Percentiles rank a stretch among this genome's conserved stretches.
Conservation (phyloP, 257 asterid species). For the Nicotiana tabacum region DNA sequence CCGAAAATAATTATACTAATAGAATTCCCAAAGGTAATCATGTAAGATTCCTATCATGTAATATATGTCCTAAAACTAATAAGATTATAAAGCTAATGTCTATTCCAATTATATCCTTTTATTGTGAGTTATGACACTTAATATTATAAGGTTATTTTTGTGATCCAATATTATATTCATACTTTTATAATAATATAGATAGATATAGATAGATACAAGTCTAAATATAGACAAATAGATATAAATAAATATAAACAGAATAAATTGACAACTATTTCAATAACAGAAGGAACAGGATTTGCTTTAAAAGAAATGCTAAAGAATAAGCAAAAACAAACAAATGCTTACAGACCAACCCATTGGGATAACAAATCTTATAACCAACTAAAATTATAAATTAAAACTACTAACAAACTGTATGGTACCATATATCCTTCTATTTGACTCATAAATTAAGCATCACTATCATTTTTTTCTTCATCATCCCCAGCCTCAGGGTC, state of each 20-base stretch:
- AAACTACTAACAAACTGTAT: not conserved
- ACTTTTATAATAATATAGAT: too few species aligned
- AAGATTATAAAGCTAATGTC: too few species aligned
- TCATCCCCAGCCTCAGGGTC: constrained; percentile 22
- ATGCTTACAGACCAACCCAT: not conserved
- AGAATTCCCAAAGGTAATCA: too few species aligned
- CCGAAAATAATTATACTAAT: too few species aligned
- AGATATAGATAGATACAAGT: too few species aligned
- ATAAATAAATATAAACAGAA: not conserved
- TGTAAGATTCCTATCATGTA: too few species aligned
- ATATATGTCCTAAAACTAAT: too few species aligned
- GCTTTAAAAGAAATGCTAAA: not conserved
- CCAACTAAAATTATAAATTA: not conserved
- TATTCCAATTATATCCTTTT: too few species aligned
- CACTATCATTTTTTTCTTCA: constrained; percentile 35
- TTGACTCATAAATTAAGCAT: constrained; percentile 9
- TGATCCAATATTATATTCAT: too few species aligned
- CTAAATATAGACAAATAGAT: too few species aligned
- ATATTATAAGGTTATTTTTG: too few species aligned
- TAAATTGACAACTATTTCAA: not conserved
- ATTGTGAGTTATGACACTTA: too few species aligned
- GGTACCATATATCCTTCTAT: not conserved
- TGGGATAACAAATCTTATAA: not conserved
- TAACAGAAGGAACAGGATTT: not conserved
- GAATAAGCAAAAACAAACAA: not conserved